These are phyloP conservation scores for Leccinellum rugosiceps DNA, from an alignment of 768 basidiomycete species.

Conservation along the genomic window DNA sequence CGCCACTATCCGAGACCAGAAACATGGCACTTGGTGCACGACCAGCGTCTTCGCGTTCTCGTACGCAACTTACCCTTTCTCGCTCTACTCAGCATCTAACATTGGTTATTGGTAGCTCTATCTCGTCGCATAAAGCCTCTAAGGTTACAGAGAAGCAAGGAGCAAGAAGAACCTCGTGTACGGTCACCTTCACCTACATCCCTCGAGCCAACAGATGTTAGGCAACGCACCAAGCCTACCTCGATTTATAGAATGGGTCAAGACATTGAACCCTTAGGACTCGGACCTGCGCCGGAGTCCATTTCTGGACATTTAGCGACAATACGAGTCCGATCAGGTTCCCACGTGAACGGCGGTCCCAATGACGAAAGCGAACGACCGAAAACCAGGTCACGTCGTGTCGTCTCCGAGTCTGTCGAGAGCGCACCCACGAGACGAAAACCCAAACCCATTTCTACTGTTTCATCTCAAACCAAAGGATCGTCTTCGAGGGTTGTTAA, in stretches of 20 bases:
- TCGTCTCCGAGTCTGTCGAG: slow-evolving; percentile 18
- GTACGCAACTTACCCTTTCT: slow-evolving; percentile 14
- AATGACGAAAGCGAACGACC: slow-evolving; percentile 1
- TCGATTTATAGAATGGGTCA: slow-evolving; percentile 6
- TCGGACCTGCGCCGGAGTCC: slow-evolving; percentile 24
- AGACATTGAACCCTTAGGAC: slow-evolving; percentile 9
- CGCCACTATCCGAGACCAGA: slow-evolving; percentile 24
- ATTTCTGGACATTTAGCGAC: slow-evolving; percentile 28
- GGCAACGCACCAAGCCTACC: slow-evolving; percentile 16
- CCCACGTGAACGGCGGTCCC: background rate
- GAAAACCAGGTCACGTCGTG: slow-evolving; percentile 11
- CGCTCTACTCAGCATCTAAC: background rate
- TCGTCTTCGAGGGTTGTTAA: slow-evolving; percentile 7
- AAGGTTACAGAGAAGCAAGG: slow-evolving; percentile 8
- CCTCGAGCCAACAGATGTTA: slow-evolving; percentile 2
- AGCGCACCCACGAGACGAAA: slow-evolving; percentile 6
- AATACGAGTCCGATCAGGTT: slow-evolving; percentile 19
- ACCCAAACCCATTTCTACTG: background rate
- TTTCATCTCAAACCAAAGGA: slow-evolving; percentile 1
- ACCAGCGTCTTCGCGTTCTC: slow-evolving; percentile 11
- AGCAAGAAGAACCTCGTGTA: slow-evolving; percentile 5
- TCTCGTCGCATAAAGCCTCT: slow-evolving; percentile 14
- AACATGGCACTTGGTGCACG: slow-evolving; percentile 16
- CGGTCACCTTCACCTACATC: slow-evolving; percentile 6
- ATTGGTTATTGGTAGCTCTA: slow-evolving; percentile 5